Evolutionary conservation across 768 basidiomycete genomes (phyloP).

Genomic region (Kwoniella newhampshirensis): DNA sequence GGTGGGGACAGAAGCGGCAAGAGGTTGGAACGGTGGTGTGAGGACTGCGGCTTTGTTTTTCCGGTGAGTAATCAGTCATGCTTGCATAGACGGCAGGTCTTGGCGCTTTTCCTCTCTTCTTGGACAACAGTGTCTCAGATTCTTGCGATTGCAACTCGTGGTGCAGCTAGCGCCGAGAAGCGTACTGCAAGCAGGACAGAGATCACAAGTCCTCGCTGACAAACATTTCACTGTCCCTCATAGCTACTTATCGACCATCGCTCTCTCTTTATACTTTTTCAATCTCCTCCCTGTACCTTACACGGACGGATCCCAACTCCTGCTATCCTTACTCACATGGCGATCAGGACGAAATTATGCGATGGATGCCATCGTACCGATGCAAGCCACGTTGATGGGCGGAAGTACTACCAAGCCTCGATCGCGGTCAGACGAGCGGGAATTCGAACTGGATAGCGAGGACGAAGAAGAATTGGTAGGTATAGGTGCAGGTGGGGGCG

Average conservation of each 20-base stretch:
- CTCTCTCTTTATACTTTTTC: slow-evolving; percentile 76
- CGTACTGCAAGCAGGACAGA: background rate
- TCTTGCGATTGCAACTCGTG: too few relatives aligned
- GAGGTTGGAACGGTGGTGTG: slow-evolving; percentile 9
- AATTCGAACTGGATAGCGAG: slow-evolving; percentile 35
- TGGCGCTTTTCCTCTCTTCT: too few relatives aligned
- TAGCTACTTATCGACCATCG: slow-evolving; percentile 57
- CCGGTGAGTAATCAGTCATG: slow-evolving; percentile 57
- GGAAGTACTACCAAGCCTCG: background rate
- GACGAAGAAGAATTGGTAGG: slow-evolving; percentile 26
- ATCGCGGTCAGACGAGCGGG: slow-evolving; percentile 10
- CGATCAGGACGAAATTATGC: slow-evolving; percentile 3
- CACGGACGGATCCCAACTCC: slow-evolving; percentile 69
- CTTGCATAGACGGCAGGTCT: too few relatives aligned
- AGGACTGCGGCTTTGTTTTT: slow-evolving; percentile 56
- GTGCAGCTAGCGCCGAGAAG: slow-evolving; percentile 55
- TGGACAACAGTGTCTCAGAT: too few relatives aligned
- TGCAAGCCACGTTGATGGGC: slow-evolving; percentile 2
- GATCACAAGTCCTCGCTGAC: background rate
- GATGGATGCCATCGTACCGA: background rate
- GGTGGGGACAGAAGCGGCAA: slow-evolving; percentile 58
- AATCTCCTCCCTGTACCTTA: slow-evolving; percentile 73
- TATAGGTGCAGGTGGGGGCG: background rate
- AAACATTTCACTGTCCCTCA: background rate
- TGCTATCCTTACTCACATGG: slow-evolving; percentile 51